Evolutionary conservation across 257 asterid species (phyloP), one percentile per base, ranked within the genome.

Genomic region (Misopates orontium): DNA sequence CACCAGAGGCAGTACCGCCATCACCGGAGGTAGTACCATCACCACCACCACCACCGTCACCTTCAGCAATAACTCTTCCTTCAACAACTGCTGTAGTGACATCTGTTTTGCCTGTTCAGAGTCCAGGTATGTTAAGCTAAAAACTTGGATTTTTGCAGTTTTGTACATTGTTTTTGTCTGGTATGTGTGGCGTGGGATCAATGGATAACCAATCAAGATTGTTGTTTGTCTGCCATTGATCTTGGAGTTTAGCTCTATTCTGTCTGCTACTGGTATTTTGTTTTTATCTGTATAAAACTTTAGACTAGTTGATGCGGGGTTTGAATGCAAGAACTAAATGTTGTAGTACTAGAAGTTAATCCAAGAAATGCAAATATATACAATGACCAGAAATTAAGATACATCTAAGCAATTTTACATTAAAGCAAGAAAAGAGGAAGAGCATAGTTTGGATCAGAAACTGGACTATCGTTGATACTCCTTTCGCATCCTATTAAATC

Each of bases 211-310:
- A 70, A 75, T 70, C 68, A 74, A 73, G 72, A 16, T 1, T 12
- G 73, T 76, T 79, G 64, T 79, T 74, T 77, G 32, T 56, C 50
- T 72, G 79, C 64, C 77, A 69, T 65, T 71, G 36, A 56, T 72
- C 67, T 75, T 78, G 79, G 73, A 78, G 65, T 73, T 41, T 77
- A 70, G 75, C 71, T 64, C 48, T 59, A 24, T 79, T 82, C 80
- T 86, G 87, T 85, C 82, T 76, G 77, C 70, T 84, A 63, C 78
- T 81, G 73, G 48, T 69, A 68, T 77, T 28, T 76, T 85, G 84
- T 82, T 84, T 80, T 70, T 72, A 56, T 72, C 74, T 84, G 80
- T 77, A 51, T 71, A 56, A 77, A 23, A 62, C 41, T 49, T 70
- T 79, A 67, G 80, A 75, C 59, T 21, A 60, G 53, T 25, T 67